phyloP scores from a whole-genome alignment of 768 basidiomycete species.

The Brasilioporus rufonigricans region DNA sequence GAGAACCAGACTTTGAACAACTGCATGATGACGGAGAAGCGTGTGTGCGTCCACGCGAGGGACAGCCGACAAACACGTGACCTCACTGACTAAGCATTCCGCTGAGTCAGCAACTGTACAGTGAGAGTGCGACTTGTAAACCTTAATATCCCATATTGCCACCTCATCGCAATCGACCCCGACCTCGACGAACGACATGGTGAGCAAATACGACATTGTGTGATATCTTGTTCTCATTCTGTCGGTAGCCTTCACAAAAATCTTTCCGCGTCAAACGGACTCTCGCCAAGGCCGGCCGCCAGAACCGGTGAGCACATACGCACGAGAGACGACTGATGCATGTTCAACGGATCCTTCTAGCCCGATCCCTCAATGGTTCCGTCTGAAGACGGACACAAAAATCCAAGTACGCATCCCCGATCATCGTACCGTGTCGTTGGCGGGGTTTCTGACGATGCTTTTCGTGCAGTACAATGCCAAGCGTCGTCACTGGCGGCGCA shows the following conservation, averaged over 20 bases:
- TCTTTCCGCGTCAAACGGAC: conserved; percentile 96
- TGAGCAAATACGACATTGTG: conserved; percentile 27
- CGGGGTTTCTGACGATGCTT: background rate
- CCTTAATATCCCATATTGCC: conserved; percentile 29
- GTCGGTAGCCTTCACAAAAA: conserved; percentile 92
- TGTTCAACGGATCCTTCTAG: conserved; percentile 38
- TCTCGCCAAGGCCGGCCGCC: conserved; percentile 92
- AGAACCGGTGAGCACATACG: conserved; percentile 75
- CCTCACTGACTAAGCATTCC: conserved; percentile 1
- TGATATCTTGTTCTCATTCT: background rate
- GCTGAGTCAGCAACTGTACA: conserved; percentile 44
- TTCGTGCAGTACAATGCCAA: conserved; percentile 80
- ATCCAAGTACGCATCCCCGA: conserved; percentile 59
- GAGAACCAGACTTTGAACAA: conserved; percentile 47
- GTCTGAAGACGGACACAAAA: conserved; percentile 93
- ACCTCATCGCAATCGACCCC: conserved; percentile 24
- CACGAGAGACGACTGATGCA: background rate
- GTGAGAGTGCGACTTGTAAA: conserved; percentile 25
- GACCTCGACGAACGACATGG: conserved; percentile 47
- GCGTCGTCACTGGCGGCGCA: conserved; percentile 98
- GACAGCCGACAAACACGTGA: no score
- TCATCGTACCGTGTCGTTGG: background rate
- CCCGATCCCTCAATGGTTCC: conserved; percentile 99
- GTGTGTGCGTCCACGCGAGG: background rate
- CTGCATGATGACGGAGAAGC: conserved; percentile 43